Conservation (phyloP, 495 filamentous ascomycete genomes). For the Cercophora samala region DNA sequence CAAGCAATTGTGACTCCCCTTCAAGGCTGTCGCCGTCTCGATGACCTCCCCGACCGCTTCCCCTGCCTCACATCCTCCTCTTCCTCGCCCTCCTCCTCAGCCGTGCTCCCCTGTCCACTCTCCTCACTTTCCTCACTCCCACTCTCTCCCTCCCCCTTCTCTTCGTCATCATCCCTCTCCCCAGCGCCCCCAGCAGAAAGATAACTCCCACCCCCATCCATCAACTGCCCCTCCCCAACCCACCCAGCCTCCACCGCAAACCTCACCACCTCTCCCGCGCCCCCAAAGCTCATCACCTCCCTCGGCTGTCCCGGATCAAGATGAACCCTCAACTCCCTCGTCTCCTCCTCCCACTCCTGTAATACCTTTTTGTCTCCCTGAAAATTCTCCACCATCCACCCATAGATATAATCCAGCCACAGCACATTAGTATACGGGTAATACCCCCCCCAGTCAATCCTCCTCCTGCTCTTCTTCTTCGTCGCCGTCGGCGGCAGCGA, state of each 20-base stretch:
- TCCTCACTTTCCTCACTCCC: conserved; percentile 1
- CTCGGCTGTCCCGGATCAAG: conserved; percentile 41
- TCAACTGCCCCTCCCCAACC: conserved; percentile 44
- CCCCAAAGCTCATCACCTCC: conserved; percentile 37
- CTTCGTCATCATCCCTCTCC: background rate
- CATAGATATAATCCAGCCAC: conserved; percentile 52
- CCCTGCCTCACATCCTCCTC: background rate
- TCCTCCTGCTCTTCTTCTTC: conserved; percentile 9
- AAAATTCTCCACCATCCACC: conserved; percentile 39
- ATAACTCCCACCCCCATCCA: conserved; percentile 26
- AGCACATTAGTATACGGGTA: conserved; percentile 54
- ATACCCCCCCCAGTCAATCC: conserved; percentile 40
- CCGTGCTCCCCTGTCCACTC: background rate
- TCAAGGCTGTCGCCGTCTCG: background rate
- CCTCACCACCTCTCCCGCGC: conserved; percentile 42
- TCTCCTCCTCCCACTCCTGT: conserved; percentile 34
- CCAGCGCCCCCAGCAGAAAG: conserved; percentile 12
- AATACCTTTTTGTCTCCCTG: conserved; percentile 35
- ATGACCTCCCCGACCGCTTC: background rate
- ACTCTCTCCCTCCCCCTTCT: background rate
- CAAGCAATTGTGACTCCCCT: background rate
- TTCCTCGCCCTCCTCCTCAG: background rate
- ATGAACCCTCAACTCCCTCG: conserved; percentile 42
- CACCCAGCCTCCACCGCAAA: conserved; percentile 47
- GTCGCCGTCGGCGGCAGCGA: conserved; percentile 26